Evolutionary conservation across 2,329 filamentous ascomycete genomes (phyloP), one percentile per base, ranked within the genome.

Genomic region (Trichoderma brevicompactum): DNA sequence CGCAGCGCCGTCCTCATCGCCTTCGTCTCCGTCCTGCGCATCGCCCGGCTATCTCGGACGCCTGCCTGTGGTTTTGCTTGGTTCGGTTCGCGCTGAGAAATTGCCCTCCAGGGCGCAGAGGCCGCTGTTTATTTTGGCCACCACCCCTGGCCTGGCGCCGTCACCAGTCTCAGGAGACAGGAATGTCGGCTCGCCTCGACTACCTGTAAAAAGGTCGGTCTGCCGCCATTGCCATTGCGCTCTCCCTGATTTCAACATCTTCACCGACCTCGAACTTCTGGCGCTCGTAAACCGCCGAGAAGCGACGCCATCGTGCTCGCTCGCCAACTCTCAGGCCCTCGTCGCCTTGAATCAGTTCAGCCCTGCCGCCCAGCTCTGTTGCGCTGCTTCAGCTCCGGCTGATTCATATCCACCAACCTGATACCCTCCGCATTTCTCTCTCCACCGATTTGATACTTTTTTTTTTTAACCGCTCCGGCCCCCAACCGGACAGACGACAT

Each of bases 131-230:
- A 40, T 54, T 65, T 49, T 65, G 32, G 43, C 55, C 48, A 13
- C 19, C 32, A 23, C 19, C 13, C 34, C 48, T n/a, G 19, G 23
- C 41, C 59, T 19, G 40, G 36, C 36, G 40, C 49, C 32, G 36
- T 28, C 36, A 43, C 49, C 41, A 55, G 63, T 65, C 63, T 65
- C 63, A 55, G 64, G 64, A 65, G 64, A 53, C 55, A 65, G 64
- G 64, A 61, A 65, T 65, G 64, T 43, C 64, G 56, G 36, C 43
- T 55, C 34, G 41, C 43, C 36, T 61, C 41, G 38, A 23, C 53
- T 40, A 40, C 28, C 48, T 41, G 61, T 55, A 40, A 49, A 40
- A 65, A 54, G 54, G 48, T 41, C 38, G 48, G 34, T 17, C 23
- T 43, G 48, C 48, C 64, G 56, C 64, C 64, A 55, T 43, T 55